Evolutionary conservation across 352 stramenopile genomes (phyloP).

Genomic region (Ochromonadaceae sp.): DNA sequence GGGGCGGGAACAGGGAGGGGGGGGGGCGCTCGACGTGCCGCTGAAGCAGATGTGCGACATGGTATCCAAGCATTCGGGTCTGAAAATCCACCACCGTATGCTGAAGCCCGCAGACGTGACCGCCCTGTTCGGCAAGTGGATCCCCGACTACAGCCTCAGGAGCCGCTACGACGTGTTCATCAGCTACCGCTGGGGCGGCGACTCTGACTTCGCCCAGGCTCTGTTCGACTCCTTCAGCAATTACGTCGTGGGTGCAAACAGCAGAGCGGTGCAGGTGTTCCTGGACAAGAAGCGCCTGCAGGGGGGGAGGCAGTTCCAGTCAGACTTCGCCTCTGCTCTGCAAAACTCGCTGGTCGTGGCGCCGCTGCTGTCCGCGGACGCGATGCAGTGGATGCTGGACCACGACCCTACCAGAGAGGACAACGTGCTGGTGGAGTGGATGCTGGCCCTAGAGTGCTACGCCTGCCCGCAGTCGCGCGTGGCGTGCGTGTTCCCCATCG

Average conservation of each 20-base stretch:
- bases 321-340: neutral
- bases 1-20: no score
- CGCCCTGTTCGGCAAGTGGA: no score
- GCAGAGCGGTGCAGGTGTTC: neutral
- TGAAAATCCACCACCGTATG: no score
- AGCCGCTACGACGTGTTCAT: constrained; percentile 7
- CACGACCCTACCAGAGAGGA: neutral
- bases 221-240: no score
- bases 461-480: no score
- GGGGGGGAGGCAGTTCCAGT: neutral
- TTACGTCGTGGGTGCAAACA: neutral
- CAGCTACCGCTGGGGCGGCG: neutral
- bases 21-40: no score
- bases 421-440: constrained; percentile 5
- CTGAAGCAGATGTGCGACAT: no score
- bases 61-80: no score
- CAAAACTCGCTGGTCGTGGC: neutral
- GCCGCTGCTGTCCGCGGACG: neutral
- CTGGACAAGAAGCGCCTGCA: neutral
- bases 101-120: no score
- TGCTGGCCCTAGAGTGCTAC: neutral
- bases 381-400: neutral
- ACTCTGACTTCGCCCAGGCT: no score
- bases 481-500: no score
- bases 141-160: no score